A percentile compares a stretch with the other conserved stretches of the same genome.
phyloP scores from a whole-genome alignment of 2,329 filamentous ascomycete species.

The Mycogone perniciosa region DNA sequence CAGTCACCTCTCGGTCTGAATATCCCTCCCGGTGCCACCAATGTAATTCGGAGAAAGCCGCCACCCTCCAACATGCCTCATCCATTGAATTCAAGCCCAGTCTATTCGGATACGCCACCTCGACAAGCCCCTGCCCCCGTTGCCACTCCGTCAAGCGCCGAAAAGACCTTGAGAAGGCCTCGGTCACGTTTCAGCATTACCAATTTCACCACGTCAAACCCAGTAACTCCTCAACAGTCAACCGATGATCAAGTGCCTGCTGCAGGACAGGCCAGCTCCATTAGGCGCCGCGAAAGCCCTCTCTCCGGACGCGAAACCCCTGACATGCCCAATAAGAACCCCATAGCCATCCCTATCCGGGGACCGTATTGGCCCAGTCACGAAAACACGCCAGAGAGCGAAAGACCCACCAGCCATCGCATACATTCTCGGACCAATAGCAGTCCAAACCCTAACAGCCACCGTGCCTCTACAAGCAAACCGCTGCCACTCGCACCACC shows the following conservation, averaged over 20 bases:
- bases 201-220: constrained; percentile 49
- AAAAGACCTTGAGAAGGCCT: constrained; percentile 43
- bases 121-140: constrained; percentile 12
- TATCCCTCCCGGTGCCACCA: constrained; percentile 24
- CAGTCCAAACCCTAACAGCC: constrained; percentile 15
- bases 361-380: too few relatives aligned
- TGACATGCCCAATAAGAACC: neutral
- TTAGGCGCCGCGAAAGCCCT: constrained; percentile 29
- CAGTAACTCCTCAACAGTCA: constrained; percentile 22
- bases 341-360: too few relatives aligned
- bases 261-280: constrained; percentile 13
- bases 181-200: constrained; percentile 58
- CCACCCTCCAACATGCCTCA: constrained; percentile 16
- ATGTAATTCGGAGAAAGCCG: constrained; percentile 42
- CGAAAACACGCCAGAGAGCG: neutral
- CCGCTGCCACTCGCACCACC: constrained; percentile 55
- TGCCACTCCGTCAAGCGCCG: constrained; percentile 14
- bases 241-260: constrained; percentile 16
- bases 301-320: constrained; percentile 19
- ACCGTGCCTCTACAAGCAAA: constrained; percentile 45
- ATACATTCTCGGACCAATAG: constrained; percentile 5
- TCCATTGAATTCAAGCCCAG: constrained; percentile 8
- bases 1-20: constrained; percentile 18
- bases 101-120: neutral
- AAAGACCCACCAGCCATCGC: neutral